Evolutionary conservation across 1,284 basidiomycete genomes (phyloP).

Genomic region (Naganishia liquefaciens): DNA sequence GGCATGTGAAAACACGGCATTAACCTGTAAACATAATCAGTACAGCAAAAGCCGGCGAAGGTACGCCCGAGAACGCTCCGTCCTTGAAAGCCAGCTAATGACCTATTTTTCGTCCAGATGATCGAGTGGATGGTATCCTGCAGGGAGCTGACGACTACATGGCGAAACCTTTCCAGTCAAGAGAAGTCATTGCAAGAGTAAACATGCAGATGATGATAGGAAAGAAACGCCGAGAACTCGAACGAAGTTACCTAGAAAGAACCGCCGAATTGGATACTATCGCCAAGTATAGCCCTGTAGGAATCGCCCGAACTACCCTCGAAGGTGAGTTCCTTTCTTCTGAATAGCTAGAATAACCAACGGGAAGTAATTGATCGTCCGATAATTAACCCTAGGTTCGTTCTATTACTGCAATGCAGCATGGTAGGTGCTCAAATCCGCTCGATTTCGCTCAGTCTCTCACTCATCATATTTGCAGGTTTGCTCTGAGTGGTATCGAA

Average conservation of each 20-base stretch:
- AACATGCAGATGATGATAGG: slow-evolving; percentile 50
- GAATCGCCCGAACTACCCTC: slow-evolving; percentile 45
- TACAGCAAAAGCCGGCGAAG: slow-evolving; percentile 41
- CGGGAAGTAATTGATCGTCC: too few species aligned
- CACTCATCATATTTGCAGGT: neutral
- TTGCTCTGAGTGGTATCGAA: slow-evolving; percentile 18
- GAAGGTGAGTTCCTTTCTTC: slow-evolving; percentile 40
- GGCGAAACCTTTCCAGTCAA: slow-evolving; percentile 48
- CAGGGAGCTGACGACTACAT: slow-evolving; percentile 55
- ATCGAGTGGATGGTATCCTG: slow-evolving; percentile 45
- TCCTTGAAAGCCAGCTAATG: neutral
- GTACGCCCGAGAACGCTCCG: neutral
- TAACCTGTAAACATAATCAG: neutral
- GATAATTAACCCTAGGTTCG: neutral
- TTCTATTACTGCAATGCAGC: slow-evolving; percentile 36
- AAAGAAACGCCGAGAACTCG: slow-evolving; percentile 44
- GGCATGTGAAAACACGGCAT: too few species aligned
- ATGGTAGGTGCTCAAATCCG: slow-evolving; percentile 45
- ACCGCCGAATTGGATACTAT: slow-evolving; percentile 48
- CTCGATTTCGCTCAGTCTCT: slow-evolving; percentile 33
- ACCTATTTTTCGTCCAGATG: slow-evolving; percentile 5
- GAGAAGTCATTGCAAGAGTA: slow-evolving; percentile 55
- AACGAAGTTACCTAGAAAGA: slow-evolving; percentile 46
- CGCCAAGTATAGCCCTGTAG: slow-evolving; percentile 51
- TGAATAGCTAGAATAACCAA: neutral